Evolutionary conservation across 2,329 filamentous ascomycete species (phyloP).

Genomic region (Sclerotiophoma versabilis): DNA sequence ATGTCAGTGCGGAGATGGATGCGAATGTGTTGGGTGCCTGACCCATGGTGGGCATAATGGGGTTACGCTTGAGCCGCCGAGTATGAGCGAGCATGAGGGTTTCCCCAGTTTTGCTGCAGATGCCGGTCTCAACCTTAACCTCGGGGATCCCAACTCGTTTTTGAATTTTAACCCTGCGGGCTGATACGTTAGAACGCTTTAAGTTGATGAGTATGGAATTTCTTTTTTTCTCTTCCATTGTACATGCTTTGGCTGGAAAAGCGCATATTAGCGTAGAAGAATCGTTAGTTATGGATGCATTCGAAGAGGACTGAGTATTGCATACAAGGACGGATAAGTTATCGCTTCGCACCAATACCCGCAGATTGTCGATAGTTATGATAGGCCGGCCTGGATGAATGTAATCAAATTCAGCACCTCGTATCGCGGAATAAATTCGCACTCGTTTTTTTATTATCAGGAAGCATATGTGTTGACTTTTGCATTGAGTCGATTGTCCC

Average conservation of each 20-base stretch:
- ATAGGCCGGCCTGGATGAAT: background rate
- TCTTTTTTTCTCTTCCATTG: background rate
- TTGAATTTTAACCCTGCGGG: slow-evolving; percentile 17
- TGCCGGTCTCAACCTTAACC: slow-evolving; percentile 12
- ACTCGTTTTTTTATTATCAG: too few relatives aligned
- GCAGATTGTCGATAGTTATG: background rate
- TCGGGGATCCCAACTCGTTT: slow-evolving; percentile 21
- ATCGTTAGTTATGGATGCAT: background rate
- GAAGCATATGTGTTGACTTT: background rate
- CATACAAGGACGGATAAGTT: background rate
- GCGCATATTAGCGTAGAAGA: background rate
- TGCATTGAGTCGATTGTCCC: background rate
- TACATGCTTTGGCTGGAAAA: slow-evolving; percentile 1
- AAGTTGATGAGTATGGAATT: background rate
- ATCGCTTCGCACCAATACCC: slow-evolving; percentile 3
- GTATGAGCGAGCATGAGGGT: slow-evolving; percentile 20
- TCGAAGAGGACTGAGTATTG: background rate
- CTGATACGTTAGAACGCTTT: background rate
- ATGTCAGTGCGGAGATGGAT: slow-evolving; percentile 61
- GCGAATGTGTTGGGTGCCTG: slow-evolving; percentile 60
- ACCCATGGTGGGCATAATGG: slow-evolving; percentile 61
- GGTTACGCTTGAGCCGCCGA: slow-evolving; percentile 42
- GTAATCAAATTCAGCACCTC: background rate
- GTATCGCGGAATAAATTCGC: background rate
- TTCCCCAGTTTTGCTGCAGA: slow-evolving; percentile 26